Percentiles rank a stretch among this genome's conserved stretches.
Conservation (phyloP, 2,329 filamentous ascomycete genomes). For the Cladophialophora exuberans region DNA sequence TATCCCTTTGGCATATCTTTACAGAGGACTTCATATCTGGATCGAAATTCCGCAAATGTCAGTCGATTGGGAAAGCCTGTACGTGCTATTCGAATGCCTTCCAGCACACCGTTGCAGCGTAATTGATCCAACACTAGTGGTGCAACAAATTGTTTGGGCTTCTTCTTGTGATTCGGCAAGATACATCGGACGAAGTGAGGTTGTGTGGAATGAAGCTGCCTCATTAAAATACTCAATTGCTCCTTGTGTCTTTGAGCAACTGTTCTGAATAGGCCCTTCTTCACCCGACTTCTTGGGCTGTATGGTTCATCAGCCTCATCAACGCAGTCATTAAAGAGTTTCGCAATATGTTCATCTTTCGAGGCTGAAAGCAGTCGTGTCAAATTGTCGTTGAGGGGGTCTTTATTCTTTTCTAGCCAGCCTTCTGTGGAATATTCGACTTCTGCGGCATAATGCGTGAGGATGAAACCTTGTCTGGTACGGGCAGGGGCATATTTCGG, state of each 20-base stretch:
- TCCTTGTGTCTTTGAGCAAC: conserved; percentile 98
- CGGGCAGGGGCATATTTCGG: conserved; percentile 88
- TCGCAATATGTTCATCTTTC: conserved; percentile 78
- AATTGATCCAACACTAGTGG: conserved; percentile 94
- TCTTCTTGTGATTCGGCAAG: conserved; percentile 96
- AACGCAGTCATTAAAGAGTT: conserved; percentile 84
- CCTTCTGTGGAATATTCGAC: conserved; percentile 94
- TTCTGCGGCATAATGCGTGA: conserved; percentile 96
- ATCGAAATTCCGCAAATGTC: conserved; percentile 89
- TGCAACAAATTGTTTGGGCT: conserved; percentile 87
- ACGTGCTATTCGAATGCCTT: conserved; percentile 94
- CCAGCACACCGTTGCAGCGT: conserved; percentile 98
- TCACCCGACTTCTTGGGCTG: conserved; percentile 76
- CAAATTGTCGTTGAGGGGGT: conserved; percentile 95
- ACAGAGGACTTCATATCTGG: conserved; percentile 94
- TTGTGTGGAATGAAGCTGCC: conserved; percentile 90
- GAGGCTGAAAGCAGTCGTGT: conserved; percentile 85
- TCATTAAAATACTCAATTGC: conserved; percentile 95
- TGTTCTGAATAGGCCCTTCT: conserved; percentile 95
- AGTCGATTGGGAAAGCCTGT: conserved; percentile 96
- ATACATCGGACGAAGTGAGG: conserved; percentile 99
- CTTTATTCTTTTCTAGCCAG: conserved; percentile 99
- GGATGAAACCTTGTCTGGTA: conserved; percentile 86
- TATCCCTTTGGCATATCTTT: conserved; percentile 86
- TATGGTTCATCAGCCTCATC: conserved; percentile 75